Base-by-base conservation (phyloP, 495 filamentous ascomycete genomes). In the Hyaloscypha bicolor region DNA sequence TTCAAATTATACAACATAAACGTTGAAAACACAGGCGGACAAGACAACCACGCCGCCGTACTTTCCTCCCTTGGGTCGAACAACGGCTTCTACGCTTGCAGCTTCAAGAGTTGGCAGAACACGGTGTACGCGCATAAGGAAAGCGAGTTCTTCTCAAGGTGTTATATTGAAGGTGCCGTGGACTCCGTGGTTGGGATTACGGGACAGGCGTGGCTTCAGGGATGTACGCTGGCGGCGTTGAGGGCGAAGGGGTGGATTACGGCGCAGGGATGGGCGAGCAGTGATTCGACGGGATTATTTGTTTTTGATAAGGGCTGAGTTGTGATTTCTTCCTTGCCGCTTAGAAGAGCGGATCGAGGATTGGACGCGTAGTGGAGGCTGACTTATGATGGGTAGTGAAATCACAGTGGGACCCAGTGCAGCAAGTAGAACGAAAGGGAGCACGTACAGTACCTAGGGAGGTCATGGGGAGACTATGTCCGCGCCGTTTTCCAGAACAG, bases 401-500 rank as follows among this genome's bases (percentile, higher is more conserved):
- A 37, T 37, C 3, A 1, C 35, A 37, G 12, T 37, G 12, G 1
- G 35, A 8, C 6, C 35, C 12, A 3, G 35, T 37, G 35, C 35
- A 37, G 35, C 35, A 37, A 37, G 35, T 37, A 12, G 8, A 37
- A 37, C 35, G 35, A 37, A 6, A 37, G 2, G 6, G 2, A 25
- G 25, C 1, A 12, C 45, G 45, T 51, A n/a, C n/a, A n/a, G n/a
- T 55, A 86, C 70, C 79, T 90, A 2, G 88, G 88, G 12, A 80
- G 87, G 25, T 88, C 88, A 12, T 91, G 88, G 87, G 74, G 81
- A 11, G 75, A 83, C 60, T 89, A 85, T 68, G 80, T 87, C 5
- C 77, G 85, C 3, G 87, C 88, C 3, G 80, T 87, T 21, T 86
- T 90, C 76, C 88, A 90, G 74, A 76, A 80, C 45, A 86, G 82